phyloP scores from a whole-genome alignment of 208 protist species.

The Balamuthia mandrillaris region DNA sequence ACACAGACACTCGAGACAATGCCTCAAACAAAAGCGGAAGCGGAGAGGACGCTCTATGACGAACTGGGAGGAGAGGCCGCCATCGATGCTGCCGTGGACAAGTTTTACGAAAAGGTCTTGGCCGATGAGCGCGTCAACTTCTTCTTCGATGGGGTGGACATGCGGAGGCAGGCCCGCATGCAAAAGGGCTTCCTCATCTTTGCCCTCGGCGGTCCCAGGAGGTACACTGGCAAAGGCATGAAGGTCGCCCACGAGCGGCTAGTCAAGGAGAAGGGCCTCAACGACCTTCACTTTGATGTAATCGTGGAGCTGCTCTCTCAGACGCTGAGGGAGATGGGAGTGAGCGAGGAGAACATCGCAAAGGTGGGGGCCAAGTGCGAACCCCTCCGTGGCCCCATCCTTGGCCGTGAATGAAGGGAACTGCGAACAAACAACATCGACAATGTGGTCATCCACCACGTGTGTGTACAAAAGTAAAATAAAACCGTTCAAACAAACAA shows the following conservation, averaged over 20 bases:
- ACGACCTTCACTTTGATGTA: slow-evolving; percentile 19
- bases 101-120: slow-evolving; percentile 32
- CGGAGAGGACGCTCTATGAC: neutral
- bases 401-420: neutral
- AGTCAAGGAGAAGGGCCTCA: slow-evolving; percentile 10
- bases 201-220: slow-evolving; percentile 10
- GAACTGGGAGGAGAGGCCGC: neutral
- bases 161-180: neutral
- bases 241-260: neutral
- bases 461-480: too few relatives aligned
- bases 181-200: slow-evolving; percentile 38
- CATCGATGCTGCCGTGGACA: slow-evolving; percentile 18
- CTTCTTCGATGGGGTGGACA: slow-evolving; percentile 29
- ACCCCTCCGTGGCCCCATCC: neutral
- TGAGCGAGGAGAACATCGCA: neutral
- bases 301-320: slow-evolving; percentile 6
- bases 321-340: neutral
- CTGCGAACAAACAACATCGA: too few relatives aligned
- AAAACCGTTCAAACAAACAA: too few relatives aligned
- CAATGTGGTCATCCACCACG: too few relatives aligned
- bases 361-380: neutral
- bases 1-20: too few relatives aligned
- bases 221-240: slow-evolving; percentile 17
- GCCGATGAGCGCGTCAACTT: neutral
- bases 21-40: too few relatives aligned